Percentiles rank a stretch among this genome's conserved stretches.
These are phyloP conservation scores for Emergomyces pasteurianus DNA, from an alignment of 2,329 filamentous ascomycete species.

Conservation along the genomic window DNA sequence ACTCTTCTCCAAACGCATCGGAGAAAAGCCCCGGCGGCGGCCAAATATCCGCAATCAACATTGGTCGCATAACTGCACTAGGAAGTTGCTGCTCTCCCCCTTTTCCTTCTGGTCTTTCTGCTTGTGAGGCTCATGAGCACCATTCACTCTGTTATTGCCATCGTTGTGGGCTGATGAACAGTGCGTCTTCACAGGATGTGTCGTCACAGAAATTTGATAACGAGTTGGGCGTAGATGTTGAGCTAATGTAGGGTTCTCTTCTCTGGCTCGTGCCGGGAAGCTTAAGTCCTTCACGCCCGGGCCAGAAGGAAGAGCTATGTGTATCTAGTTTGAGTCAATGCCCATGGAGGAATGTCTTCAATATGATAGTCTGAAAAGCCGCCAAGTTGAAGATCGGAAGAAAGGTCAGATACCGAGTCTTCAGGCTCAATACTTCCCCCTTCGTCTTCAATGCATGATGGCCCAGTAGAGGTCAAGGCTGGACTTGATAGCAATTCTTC, in stretches of 20 bases:
- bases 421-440: slow-evolving; percentile 9
- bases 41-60: slow-evolving; percentile 32
- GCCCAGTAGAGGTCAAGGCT: slow-evolving; percentile 15
- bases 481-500: slow-evolving; percentile 29
- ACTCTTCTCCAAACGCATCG: slow-evolving; percentile 24
- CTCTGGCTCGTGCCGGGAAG: neutral
- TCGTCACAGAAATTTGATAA: neutral
- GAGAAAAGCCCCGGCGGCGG: slow-evolving; percentile 32
- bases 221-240: slow-evolving; percentile 7
- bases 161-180: neutral
- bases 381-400: neutral
- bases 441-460: slow-evolving; percentile 21
- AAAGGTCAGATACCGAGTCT: neutral
- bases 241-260: slow-evolving; percentile 33
- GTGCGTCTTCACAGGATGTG: neutral
- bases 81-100: neutral
- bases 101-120: neutral
- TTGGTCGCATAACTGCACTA: slow-evolving; percentile 25
- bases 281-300: neutral
- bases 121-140: neutral
- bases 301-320: too few relatives aligned
- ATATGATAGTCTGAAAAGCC: neutral
- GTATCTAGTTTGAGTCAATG: neutral
- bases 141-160: too few relatives aligned
- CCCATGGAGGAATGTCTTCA: neutral